These are phyloP conservation scores for Leccinum aurantiacum DNA, from an alignment of 768 basidiomycete genomes.

Conservation along the genomic window DNA sequence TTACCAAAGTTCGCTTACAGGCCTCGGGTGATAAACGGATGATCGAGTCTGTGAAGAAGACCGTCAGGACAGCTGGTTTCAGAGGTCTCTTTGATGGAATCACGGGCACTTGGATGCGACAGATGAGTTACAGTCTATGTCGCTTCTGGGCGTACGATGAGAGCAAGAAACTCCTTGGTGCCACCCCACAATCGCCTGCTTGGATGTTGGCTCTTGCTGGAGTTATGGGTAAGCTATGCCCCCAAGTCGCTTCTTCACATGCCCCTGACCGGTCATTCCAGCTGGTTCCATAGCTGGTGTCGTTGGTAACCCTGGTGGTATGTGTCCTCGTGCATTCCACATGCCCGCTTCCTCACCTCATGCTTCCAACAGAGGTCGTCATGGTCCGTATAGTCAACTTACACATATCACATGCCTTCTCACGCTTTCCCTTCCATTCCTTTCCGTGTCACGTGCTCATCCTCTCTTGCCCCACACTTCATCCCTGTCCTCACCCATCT, in stretches of 20 bases:
- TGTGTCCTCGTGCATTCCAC: conserved; percentile 26
- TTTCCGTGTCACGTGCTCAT: conserved; percentile 20
- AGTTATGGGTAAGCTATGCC: conserved; percentile 68
- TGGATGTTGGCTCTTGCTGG: conserved; percentile 83
- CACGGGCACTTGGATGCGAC: conserved; percentile 83
- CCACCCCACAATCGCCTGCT: conserved; percentile 62
- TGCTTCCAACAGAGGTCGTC: conserved; percentile 56
- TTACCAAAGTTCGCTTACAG: conserved; percentile 90
- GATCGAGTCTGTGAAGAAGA: conserved; percentile 81
- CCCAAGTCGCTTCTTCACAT: not conserved
- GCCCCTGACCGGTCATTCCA: conserved; percentile 25
- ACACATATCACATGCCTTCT: conserved; percentile 18
- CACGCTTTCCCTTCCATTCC: not conserved
- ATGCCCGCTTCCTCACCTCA: not conserved
- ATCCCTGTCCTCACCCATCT: not conserved
- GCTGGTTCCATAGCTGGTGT: conserved; percentile 85
- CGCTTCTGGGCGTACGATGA: conserved; percentile 95
- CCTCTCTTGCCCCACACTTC: not conserved
- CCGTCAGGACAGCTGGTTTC: conserved; percentile 72
- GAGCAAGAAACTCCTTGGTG: conserved; percentile 80
- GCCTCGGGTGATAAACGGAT: conserved; percentile 92
- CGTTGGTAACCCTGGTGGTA: conserved; percentile 87
- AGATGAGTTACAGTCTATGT: conserved; percentile 91
- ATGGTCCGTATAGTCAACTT: conserved; percentile 45
- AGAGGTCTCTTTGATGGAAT: conserved; percentile 83